Evolutionary conservation across 257 asterid genomes (phyloP).

Genomic region (Fraxinus quadrangulata): DNA sequence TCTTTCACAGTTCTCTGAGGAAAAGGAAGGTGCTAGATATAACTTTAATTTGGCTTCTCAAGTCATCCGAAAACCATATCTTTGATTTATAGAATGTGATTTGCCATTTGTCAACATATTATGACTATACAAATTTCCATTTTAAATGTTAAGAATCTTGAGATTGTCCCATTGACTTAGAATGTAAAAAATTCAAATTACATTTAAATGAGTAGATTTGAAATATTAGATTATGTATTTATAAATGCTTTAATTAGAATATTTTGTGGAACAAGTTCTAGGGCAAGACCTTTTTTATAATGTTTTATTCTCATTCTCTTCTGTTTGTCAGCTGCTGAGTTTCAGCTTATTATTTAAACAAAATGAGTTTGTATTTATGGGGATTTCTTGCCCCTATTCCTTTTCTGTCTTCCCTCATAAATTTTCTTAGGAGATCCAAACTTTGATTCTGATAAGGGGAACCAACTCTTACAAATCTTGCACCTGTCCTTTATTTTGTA

Average conservation of each 20-base stretch:
- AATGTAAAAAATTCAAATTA: not conserved
- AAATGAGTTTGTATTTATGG: not conserved
- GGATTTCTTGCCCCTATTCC: not conserved
- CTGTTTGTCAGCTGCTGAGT: not conserved
- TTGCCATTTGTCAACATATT: constrained; percentile 9
- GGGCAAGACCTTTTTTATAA: not conserved
- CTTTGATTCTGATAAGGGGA: not conserved
- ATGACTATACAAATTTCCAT: not conserved
- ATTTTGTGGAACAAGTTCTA: not conserved
- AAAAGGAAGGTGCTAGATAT: not conserved
- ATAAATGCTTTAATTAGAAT: not conserved
- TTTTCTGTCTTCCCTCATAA: not conserved
- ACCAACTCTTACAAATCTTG: not conserved
- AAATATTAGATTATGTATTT: not conserved
- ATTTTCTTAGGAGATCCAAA: constrained; percentile 5
- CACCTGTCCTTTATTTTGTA: constrained; percentile 2
- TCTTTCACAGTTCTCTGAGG: not conserved
- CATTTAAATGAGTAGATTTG: not conserved
- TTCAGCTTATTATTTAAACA: not conserved
- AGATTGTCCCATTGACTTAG: constrained; percentile 1
- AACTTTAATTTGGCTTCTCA: not conserved
- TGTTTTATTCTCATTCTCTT: not conserved
- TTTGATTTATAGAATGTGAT: constrained; percentile 4
- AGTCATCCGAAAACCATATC: constrained; percentile 1
- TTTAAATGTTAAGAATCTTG: not conserved